phyloP scores from a whole-genome alignment of 192 early-diverging fungal genomes.

The Backusella tarrabulga region DNA sequence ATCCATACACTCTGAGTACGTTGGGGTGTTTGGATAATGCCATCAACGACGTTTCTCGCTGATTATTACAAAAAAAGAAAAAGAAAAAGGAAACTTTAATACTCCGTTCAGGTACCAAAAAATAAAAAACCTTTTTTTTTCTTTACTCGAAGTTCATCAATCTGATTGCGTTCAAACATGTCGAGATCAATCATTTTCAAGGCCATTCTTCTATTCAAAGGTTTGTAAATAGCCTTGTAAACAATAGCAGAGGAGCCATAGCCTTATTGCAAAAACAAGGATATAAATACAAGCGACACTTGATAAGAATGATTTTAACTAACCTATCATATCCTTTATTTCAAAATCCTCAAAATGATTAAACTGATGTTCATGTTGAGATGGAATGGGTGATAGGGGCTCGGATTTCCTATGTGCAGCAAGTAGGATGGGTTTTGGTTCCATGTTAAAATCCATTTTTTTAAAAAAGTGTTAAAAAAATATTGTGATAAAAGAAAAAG shows the following conservation, averaged over 20 bases:
- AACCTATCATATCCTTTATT: slow-evolving; percentile 32
- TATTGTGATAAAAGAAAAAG: not conserved
- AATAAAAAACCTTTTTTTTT: not conserved
- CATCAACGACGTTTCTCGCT: slow-evolving; percentile 88
- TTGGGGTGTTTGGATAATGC: slow-evolving; percentile 81
- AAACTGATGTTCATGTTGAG: slow-evolving; percentile 15
- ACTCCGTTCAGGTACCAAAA: not conserved
- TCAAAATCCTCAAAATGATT: slow-evolving; percentile 33
- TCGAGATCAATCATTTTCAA: slow-evolving; percentile 90
- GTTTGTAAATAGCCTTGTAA: slow-evolving; percentile 76
- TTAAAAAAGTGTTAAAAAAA: not conserved
- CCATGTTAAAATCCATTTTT: not conserved
- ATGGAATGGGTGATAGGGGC: not conserved
- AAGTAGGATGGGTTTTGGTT: not conserved
- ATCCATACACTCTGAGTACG: slow-evolving; percentile 80
- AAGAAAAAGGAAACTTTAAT: not conserved
- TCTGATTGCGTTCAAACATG: slow-evolving; percentile 88
- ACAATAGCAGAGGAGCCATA: slow-evolving; percentile 88
- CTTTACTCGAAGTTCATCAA: slow-evolving; percentile 82
- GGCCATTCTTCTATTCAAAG: slow-evolving; percentile 63
- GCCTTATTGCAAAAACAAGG: slow-evolving; percentile 40
- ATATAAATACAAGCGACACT: not conserved
- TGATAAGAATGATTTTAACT: not conserved
- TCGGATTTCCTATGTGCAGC: not conserved
- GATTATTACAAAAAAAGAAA: not conserved